phyloP scores from a whole-genome alignment of 2,329 filamentous ascomycete genomes.

The Ophiostoma tasmaniense region DNA sequence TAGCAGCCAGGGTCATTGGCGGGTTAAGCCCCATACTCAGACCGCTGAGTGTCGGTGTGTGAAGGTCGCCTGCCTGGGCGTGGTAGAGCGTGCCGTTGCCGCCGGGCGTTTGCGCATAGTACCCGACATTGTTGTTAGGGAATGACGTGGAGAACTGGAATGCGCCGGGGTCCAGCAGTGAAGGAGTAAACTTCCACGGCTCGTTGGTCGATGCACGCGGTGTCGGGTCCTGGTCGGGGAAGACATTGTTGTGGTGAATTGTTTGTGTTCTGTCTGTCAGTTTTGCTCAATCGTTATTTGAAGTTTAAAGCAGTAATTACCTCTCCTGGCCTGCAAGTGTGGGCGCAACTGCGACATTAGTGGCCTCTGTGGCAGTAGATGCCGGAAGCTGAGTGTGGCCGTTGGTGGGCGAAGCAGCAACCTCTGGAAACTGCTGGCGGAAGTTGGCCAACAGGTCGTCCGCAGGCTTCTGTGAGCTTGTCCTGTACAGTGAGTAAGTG shows the following conservation, averaged over 20 bases:
- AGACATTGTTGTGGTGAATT: slow-evolving; percentile 33
- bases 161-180: slow-evolving; percentile 76
- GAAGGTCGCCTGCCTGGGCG: slow-evolving; percentile 74
- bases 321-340: slow-evolving; percentile 26
- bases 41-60: slow-evolving; percentile 66
- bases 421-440: slow-evolving; percentile 71
- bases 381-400: slow-evolving; percentile 24
- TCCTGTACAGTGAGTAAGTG: slow-evolving; percentile 38
- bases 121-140: slow-evolving; percentile 56
- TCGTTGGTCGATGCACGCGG: slow-evolving; percentile 66
- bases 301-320: slow-evolving; percentile 19
- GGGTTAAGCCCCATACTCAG: slow-evolving; percentile 71
- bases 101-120: slow-evolving; percentile 77
- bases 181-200: slow-evolving; percentile 80
- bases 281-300: neutral
- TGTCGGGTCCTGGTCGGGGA: slow-evolving; percentile 69
- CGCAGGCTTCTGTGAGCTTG: slow-evolving; percentile 74
- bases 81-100: slow-evolving; percentile 75
- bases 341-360: slow-evolving; percentile 10
- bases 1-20: slow-evolving; percentile 64
- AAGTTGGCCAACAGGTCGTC: slow-evolving; percentile 79
- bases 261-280: slow-evolving; percentile 32
- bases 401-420: slow-evolving; percentile 41
- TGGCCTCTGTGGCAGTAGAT: slow-evolving; percentile 23
- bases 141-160: slow-evolving; percentile 67